Evolutionary conservation across 352 stramenopile species (phyloP).

Genomic region (Poterioochromonas sp.): DNA sequence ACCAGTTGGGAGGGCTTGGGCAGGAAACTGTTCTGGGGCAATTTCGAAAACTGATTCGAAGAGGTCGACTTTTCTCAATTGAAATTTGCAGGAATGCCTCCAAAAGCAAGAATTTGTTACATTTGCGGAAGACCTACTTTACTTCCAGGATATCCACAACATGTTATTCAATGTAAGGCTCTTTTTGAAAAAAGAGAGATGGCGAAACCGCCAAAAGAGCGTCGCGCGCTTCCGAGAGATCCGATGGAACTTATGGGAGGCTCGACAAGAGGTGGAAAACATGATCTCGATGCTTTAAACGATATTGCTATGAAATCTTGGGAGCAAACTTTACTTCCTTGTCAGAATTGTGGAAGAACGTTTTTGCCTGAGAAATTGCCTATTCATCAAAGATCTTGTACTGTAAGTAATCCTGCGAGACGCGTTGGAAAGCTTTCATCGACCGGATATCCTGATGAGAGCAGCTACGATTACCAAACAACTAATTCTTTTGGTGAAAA

Average conservation of each 20-base stretch:
- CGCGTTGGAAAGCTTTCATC: too few species aligned
- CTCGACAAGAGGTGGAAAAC: background rate
- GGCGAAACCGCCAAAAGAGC: slow-evolving; percentile 18
- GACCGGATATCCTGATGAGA: too few species aligned
- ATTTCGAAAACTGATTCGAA: too few species aligned
- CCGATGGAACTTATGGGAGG: background rate
- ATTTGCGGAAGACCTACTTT: slow-evolving; percentile 21
- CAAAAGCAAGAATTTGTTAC: slow-evolving; percentile 22
- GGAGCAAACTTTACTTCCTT: background rate
- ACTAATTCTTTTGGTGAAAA: too few species aligned
- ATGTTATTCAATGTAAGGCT: slow-evolving; percentile 5
- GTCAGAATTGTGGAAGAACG: slow-evolving; percentile 15
- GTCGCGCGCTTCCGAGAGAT: background rate
- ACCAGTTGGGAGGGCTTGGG: too few species aligned
- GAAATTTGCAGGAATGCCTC: too few species aligned
- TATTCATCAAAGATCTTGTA: slow-evolving; percentile 20
- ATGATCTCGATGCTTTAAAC: background rate
- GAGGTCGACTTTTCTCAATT: too few species aligned
- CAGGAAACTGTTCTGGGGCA: too few species aligned
- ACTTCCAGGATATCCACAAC: background rate
- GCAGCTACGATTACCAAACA: too few species aligned
- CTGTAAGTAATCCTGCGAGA: background rate
- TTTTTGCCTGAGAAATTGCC: slow-evolving; percentile 15
- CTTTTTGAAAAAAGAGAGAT: background rate
- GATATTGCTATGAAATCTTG: background rate